Evolutionary conservation across 1,284 basidiomycete genomes (phyloP), one percentile per base, ranked within the genome.

Genomic region (Ceratorhiza oryzae-sativae): DNA sequence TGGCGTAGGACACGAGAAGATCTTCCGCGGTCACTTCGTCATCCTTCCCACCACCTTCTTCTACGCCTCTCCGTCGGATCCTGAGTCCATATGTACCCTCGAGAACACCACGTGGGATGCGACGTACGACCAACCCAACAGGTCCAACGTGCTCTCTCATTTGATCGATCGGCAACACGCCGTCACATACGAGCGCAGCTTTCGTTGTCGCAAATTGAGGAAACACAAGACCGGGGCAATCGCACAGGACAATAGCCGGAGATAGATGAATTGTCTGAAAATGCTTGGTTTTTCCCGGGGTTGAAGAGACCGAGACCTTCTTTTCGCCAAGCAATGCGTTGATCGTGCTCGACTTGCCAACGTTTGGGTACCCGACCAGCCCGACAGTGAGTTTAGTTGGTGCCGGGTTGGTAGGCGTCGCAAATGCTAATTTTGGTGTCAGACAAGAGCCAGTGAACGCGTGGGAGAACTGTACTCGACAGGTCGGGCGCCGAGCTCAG

Each of bases 261-360:
- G 95, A 95, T 30, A 99, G 86, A 75, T 95, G 88, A 75, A 98
- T 95, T 0, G 97, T 99, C 82, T 99, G 97, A 84, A 99, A 98
- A 82, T 99, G 97, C 80, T 99, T 99, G 34, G 97, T 99, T 82
- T 99, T 98, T 76, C 97, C 96, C 0, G 97, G 97, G 0, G 97
- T 99, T 0, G 95, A 90, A 1, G 96, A 98, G 8, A 98, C 97
- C 77, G 94, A 97, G 74, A 98, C 97, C 85, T 96, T 97, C 84
- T 98, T 98, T 55, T 84, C 80, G 18, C 85, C 86, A 32, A 87
- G 81, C 2, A 87, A 79, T 6, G 86, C 84, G 77, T 87, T 87
- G 81, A 87, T 85, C 15, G 85, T 85, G 27, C 83, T 84, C 13
- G 85, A 86, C 79, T 87, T 87, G 74, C 86, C 86, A 75, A 87